Evolutionary conservation across 1,139 yeast genomes (phyloP), one percentile per base, ranked within the genome.

Genomic region (Suhomyces maxii): DNA sequence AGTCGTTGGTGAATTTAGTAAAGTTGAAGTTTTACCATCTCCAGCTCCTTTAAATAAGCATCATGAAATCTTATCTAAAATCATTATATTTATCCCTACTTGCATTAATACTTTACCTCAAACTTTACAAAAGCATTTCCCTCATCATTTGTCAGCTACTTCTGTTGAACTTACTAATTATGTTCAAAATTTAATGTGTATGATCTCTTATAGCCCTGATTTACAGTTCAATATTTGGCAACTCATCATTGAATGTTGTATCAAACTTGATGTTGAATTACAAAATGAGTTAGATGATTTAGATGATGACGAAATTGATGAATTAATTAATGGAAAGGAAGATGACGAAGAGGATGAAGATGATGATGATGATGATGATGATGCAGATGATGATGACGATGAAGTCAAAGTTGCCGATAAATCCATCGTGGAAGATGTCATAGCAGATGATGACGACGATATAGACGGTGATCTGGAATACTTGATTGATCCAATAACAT

Each of bases 251-350:
- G 97, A 91, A 63, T 80, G 83, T 53, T 78, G 89, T 46, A 89
- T 93, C 50, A 88, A 89, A 55, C 73, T 93, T 39, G 99, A 93
- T 66, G 97, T 91, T n/a, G 98, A 90, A 64, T 73, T 91, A 50
- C 97, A 89, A 60, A 90, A 89, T 58, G 95, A 87, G 58, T 68
- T 88, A 51, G 96, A 89, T 55, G 96, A 89, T 53, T 71, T 86
- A 46, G 79, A 74, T 50, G 96, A 89, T 59, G 96, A 88, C 46
- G 89, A 83, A 49, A 80, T 82, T 40, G 86, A 84, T 36, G 86
- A 79, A 34, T 79, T 77, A 26, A 80, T 77, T n/a, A 79, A 76
- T 34, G 82, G 77, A 1, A 76, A 71, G 6, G 84, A 76, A 3
- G 81, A 73, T 1, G 69, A 63, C 7, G 69, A 63, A 12, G 65